These are phyloP conservation scores for Leptosphaerulina australis DNA, from an alignment of 2,329 filamentous ascomycete genomes.

Conservation along the genomic window DNA sequence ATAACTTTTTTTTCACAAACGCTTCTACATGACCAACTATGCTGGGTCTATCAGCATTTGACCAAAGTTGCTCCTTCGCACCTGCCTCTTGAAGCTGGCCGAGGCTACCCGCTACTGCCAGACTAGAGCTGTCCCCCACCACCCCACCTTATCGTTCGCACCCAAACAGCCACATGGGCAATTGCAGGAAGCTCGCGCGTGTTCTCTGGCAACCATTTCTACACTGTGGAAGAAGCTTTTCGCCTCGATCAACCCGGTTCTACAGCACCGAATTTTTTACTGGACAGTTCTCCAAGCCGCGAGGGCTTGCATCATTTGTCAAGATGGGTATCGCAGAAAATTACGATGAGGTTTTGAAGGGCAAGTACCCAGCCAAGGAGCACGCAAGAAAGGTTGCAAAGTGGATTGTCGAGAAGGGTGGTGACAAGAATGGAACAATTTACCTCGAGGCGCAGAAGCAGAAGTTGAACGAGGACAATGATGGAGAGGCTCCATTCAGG, in stretches of 20 bases:
- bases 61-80: slow-evolving; percentile 8
- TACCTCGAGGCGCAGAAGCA: slow-evolving; percentile 88
- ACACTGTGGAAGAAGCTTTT: slow-evolving; percentile 16
- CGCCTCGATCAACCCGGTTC: slow-evolving; percentile 7
- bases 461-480: slow-evolving; percentile 85
- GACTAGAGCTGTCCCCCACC: slow-evolving; percentile 29
- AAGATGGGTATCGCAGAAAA: slow-evolving; percentile 42
- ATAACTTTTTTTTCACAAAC: too few species aligned
- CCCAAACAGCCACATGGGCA: slow-evolving; percentile 23
- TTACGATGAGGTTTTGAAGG: slow-evolving; percentile 54
- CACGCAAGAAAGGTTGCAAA: slow-evolving; percentile 86
- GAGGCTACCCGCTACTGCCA: slow-evolving; percentile 30
- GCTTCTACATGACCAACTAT: background rate
- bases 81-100: slow-evolving; percentile 29
- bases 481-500: slow-evolving; percentile 81
- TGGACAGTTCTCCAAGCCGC: slow-evolving; percentile 9
- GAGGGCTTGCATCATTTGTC: slow-evolving; percentile 11
- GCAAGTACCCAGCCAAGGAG: slow-evolving; percentile 80
- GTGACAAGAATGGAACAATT: slow-evolving; percentile 72
- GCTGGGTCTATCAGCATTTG: too few species aligned
- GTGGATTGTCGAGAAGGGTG: slow-evolving; percentile 70
- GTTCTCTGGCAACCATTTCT: slow-evolving; percentile 19
- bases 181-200: slow-evolving; percentile 26
- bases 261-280: slow-evolving; percentile 5
- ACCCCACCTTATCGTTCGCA: slow-evolving; percentile 31